phyloP scores from a whole-genome alignment of 352 stramenopile species.

The Saprolegnia diclina region DNA sequence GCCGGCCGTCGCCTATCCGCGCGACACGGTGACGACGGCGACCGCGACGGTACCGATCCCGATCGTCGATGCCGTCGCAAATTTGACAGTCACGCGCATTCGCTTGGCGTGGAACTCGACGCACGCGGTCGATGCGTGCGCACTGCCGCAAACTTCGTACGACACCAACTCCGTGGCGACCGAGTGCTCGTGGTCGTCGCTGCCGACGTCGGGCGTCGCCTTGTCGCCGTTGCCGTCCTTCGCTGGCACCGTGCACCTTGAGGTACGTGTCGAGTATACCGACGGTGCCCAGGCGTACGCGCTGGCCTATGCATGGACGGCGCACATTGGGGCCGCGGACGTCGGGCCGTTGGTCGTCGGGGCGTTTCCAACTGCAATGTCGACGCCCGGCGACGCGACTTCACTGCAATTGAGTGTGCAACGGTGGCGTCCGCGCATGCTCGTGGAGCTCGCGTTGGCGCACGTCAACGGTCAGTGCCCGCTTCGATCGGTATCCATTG shows the following conservation, averaged over 20 bases:
- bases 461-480: no score
- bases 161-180: not conserved
- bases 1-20: not conserved
- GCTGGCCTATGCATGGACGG: not conserved
- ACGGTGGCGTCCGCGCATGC: no score
- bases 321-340: not conserved
- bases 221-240: not conserved
- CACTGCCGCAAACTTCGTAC: not conserved
- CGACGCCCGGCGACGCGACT: not conserved
- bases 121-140: not conserved
- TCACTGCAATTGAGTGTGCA: not conserved
- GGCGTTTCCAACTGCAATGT: not conserved
- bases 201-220: no score
- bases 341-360: not conserved
- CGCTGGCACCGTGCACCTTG: not conserved
- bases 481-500: no score
- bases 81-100: not conserved
- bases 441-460: no score
- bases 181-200: not conserved
- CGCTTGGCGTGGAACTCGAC: not conserved
- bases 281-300: not conserved
- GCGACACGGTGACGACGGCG: not conserved
- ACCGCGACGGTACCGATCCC: not conserved
- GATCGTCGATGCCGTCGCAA: not conserved
- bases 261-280: not conserved